Base-by-base conservation (phyloP, 768 basidiomycete species). In the Tricholoma flavovirens region DNA sequence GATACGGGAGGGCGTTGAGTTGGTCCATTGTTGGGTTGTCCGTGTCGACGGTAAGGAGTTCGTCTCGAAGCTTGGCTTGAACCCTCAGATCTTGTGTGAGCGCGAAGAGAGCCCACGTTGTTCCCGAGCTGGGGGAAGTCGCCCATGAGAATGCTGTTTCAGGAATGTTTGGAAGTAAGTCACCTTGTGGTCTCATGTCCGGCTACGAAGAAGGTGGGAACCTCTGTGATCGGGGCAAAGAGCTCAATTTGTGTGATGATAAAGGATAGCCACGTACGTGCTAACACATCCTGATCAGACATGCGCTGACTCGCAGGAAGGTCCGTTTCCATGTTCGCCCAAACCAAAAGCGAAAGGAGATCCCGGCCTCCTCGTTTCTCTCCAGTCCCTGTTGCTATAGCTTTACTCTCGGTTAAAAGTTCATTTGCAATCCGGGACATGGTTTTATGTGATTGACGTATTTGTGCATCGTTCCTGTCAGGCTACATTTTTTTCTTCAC, bases 1-100 rank as follows among this genome's bases (percentile, higher is more conserved):
- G 81, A 61, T 87, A 89, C 0, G 84, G 79, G 3, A 93, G 73
- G 4, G 77, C 72, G 54, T 81, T 79, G 1, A 91, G 77, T 30
- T 84, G 77, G 30, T 90, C 88, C 83, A 89, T 87, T 4, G 77
- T 75, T 1, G 87, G 87, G 1, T 69, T 79, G 10, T 86, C 81
- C 0, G 80, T 83, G 0, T 73, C 62, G 9, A 84, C 70, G 0
- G 69, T 62, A 5, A 80, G 67, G 1, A 86, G 71, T 61, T 90
- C 87, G 1, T 80, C 73, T 0, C 85, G 76, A 0, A 91, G 75
- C 58, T 80, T 80, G 11, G 61, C 69, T 59, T 88, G 86, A 3
- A 79, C 68, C 1, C 75, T 70, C 0, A 75, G 74, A 45, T 79
- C 59, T 56, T 78, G 72, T 0, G 79, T 71, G 6, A 90, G 72